Percentiles rank a stretch among this genome's conserved stretches.
Conservation (phyloP, 108 stramenopile genomes). For the Skeletonema costatum region DNA sequence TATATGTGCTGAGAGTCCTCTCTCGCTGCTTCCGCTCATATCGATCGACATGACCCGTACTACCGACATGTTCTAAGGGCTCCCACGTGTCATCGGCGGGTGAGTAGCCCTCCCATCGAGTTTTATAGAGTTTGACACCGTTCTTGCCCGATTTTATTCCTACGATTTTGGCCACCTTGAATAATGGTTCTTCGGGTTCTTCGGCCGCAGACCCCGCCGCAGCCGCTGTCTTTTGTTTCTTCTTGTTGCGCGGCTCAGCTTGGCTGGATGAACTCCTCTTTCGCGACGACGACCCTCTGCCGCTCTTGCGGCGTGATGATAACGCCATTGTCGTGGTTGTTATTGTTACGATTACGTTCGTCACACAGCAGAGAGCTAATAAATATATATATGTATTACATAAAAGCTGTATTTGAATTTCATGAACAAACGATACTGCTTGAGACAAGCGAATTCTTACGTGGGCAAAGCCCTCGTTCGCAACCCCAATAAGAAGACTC, state of each 20-base stretch:
- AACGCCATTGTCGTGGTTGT: neutral
- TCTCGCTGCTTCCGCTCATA: conserved; percentile 23
- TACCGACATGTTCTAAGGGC: conserved; percentile 27
- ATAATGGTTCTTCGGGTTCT: conserved; percentile 2
- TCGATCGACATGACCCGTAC: conserved; percentile 43
- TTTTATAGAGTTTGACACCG: conserved; percentile 12
- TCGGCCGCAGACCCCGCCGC: neutral
- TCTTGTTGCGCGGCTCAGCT: neutral
- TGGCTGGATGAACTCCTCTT: neutral
- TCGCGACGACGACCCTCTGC: neutral
- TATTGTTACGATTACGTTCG: too few species aligned
- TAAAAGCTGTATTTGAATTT: too few species aligned
- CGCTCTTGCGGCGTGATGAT: conserved; percentile 2
- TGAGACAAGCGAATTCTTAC: too few species aligned
- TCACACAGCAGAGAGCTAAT: too few species aligned
- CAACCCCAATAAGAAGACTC: too few species aligned
- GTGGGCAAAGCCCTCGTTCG: too few species aligned
- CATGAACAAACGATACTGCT: too few species aligned
- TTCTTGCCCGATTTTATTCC: conserved; percentile 4
- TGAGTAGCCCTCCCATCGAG: conserved; percentile 37
- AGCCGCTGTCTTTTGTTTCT: neutral
- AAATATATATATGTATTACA: too few species aligned
- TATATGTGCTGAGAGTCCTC: conserved; percentile 6
- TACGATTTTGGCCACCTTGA: conserved; percentile 33
- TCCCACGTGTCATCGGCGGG: conserved; percentile 41